Evolutionary conservation across 768 basidiomycete species (phyloP).

Genomic region (Gloeostereum incarnatum): DNA sequence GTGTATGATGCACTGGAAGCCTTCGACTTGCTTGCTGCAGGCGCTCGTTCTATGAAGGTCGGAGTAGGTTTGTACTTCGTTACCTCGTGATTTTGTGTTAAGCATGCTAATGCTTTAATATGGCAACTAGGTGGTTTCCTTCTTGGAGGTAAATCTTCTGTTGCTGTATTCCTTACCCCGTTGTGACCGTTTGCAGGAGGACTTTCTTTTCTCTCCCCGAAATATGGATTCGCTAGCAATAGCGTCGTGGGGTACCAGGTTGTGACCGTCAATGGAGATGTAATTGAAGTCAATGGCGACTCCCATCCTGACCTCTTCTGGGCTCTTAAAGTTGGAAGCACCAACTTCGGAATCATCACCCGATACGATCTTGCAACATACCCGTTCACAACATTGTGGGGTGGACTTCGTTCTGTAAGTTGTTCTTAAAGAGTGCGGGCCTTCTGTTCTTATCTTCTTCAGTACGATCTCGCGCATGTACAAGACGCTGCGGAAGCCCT

Average conservation of each 20-base stretch:
- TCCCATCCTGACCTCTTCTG: conserved; percentile 9
- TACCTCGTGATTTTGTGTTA: no score
- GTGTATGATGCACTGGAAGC: conserved; percentile 4
- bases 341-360: conserved; percentile 14
- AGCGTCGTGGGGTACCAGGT: conserved; percentile 12
- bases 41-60: conserved; percentile 3
- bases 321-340: conserved; percentile 14
- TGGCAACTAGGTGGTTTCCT: conserved; percentile 5
- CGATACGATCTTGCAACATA: conserved; percentile 13
- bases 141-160: conserved; percentile 4
- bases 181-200: no score
- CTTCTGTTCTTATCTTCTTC: neutral
- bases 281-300: conserved; percentile 8
- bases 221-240: conserved; percentile 12
- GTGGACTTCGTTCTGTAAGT: conserved; percentile 8
- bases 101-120: no score
- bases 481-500: neutral
- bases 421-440: no score
- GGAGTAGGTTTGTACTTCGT: no score
- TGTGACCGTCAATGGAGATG: conserved; percentile 10
- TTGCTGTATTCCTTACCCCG: no score
- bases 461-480: neutral
- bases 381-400: conserved; percentile 10
- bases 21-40: conserved; percentile 3
- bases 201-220: conserved; percentile 10